Evolutionary conservation across 2,329 filamentous ascomycete genomes (phyloP).

Genomic region (Penicillium paneum): DNA sequence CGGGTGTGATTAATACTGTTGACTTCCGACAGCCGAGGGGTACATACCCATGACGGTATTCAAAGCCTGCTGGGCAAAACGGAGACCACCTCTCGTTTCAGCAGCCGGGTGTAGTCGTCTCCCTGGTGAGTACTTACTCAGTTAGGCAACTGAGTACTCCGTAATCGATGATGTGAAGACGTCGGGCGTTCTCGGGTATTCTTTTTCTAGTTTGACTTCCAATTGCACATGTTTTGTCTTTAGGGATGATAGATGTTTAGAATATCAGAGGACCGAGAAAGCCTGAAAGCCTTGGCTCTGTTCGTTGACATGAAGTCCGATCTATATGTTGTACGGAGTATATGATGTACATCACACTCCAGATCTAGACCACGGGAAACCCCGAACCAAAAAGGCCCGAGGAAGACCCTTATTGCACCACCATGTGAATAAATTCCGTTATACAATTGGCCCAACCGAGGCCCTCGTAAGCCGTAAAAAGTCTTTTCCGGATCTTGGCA

Average conservation of each 20-base stretch:
- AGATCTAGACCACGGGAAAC: conserved; percentile 1
- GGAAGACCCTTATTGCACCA: background rate
- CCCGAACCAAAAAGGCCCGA: background rate
- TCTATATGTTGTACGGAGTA: background rate
- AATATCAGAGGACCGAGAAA: background rate
- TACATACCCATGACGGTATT: background rate
- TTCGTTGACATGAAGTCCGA: background rate
- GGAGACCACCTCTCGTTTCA: background rate
- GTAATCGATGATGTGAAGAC: background rate
- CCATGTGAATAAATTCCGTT: background rate
- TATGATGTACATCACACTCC: background rate
- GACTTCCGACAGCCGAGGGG: background rate
- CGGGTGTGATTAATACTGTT: too few species aligned
- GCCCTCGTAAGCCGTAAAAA: background rate
- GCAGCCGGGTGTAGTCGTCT: background rate
- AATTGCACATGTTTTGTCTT: background rate
- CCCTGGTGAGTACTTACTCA: background rate
- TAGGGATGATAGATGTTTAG: background rate
- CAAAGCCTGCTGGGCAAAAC: background rate
- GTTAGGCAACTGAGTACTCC: background rate
- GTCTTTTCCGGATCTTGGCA: conserved; percentile 2
- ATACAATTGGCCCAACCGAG: background rate
- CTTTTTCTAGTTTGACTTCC: background rate
- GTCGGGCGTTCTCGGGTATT: too few species aligned
- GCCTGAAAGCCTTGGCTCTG: background rate